Conservation (phyloP, 345 rosid genomes). For the Murraya paniculata region DNA sequence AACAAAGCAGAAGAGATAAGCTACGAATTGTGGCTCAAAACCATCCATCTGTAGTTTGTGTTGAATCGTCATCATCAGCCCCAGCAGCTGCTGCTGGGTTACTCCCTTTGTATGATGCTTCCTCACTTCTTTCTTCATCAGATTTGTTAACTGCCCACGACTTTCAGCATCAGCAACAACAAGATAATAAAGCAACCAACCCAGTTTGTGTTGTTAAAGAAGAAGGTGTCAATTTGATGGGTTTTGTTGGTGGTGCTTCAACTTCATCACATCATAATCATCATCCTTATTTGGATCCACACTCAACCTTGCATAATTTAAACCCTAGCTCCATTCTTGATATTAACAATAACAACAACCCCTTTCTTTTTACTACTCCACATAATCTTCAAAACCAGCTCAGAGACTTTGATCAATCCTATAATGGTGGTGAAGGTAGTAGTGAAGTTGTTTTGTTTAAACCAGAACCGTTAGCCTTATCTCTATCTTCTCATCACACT, state of each 20-base stretch:
- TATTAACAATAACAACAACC: conserved; percentile 24
- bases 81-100: background rate
- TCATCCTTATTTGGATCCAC: conserved; percentile 47
- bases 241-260: conserved; percentile 38
- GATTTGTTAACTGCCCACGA: conserved; percentile 37
- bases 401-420: conserved; percentile 43
- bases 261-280: conserved; percentile 26
- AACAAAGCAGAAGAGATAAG: conserved; percentile 90
- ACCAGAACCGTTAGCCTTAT: conserved; percentile 59
- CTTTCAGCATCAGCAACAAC: conserved; percentile 12
- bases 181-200: conserved; percentile 8
- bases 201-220: conserved; percentile 34
- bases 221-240: conserved; percentile 46
- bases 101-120: conserved; percentile 47
- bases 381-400: conserved; percentile 43
- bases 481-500: conserved; percentile 55
- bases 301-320: conserved; percentile 31
- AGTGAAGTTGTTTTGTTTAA: conserved; percentile 47
- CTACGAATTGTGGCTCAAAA: conserved; percentile 51
- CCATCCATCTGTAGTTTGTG: conserved; percentile 24
- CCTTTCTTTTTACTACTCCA: conserved; percentile 43
- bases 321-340: conserved; percentile 52
- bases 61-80: conserved; percentile 15
- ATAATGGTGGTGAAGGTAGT: conserved; percentile 24
- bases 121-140: conserved; percentile 45